A percentile compares a stretch with the other conserved stretches of the same genome.
Evolutionary conservation across 345 rosid genomes (phyloP).

Genomic region (Lumnitzera racemosa): DNA sequence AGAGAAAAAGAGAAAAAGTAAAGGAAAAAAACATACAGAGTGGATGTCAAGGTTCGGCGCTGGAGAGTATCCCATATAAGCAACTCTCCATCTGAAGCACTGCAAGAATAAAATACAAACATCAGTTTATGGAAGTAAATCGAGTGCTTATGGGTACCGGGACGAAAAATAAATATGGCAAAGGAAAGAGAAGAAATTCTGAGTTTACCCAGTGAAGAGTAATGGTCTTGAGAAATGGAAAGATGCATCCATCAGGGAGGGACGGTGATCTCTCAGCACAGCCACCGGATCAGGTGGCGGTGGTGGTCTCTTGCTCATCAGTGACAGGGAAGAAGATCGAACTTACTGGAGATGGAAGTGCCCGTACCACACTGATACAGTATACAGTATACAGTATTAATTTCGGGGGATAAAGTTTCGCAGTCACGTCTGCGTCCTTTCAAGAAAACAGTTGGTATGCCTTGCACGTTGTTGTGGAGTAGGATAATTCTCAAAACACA

Average conservation of each 20-base stretch:
- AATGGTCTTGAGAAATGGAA: slow-evolving; percentile 67
- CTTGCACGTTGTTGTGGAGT: too few relatives aligned
- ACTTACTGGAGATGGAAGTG: too few relatives aligned
- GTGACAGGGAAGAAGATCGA: background rate
- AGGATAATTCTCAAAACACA: too few relatives aligned
- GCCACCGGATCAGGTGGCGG: slow-evolving; percentile 84
- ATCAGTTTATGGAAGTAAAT: too few relatives aligned
- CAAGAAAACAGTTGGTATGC: too few relatives aligned
- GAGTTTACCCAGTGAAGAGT: slow-evolving; percentile 65
- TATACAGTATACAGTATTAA: too few relatives aligned
- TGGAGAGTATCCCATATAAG: slow-evolving; percentile 75
- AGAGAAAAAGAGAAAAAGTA: background rate
- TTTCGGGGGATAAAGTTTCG: too few relatives aligned
- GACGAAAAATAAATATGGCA: background rate
- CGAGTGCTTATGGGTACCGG: too few relatives aligned
- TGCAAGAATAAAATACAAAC: slow-evolving; percentile 15
- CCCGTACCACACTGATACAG: too few relatives aligned
- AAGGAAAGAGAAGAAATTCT: background rate
- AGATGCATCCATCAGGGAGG: slow-evolving; percentile 73
- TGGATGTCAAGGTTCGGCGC: slow-evolving; percentile 63
- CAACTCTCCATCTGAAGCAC: slow-evolving; percentile 86
- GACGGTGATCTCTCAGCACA: slow-evolving; percentile 86
- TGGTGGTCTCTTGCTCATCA: slow-evolving; percentile 48
- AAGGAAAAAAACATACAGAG: slow-evolving; percentile 34
- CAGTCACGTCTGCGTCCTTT: too few relatives aligned